These are phyloP conservation scores for Trametopsis cervina DNA, from an alignment of 768 basidiomycete species.

Conservation along the genomic window DNA sequence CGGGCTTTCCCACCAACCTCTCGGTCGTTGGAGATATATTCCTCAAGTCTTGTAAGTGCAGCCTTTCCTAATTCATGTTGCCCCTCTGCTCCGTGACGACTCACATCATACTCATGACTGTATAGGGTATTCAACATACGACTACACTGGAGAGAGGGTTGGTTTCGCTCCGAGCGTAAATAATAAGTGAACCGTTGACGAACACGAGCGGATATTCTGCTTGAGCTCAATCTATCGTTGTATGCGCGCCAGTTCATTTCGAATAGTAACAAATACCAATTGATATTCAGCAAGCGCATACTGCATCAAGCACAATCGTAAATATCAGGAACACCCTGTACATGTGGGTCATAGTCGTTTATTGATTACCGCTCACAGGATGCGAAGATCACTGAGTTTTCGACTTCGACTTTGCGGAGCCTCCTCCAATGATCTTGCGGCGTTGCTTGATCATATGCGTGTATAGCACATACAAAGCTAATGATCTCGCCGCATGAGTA, in stretches of 20 bases:
- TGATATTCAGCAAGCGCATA: no score
- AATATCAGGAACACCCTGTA: no score
- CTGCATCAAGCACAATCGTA: no score
- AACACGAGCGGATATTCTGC: neutral
- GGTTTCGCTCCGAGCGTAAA: conserved; percentile 54
- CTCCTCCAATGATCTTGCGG: conserved; percentile 32
- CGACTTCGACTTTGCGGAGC: conserved; percentile 30
- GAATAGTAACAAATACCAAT: no score
- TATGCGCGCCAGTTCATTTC: no score
- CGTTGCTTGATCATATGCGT: conserved; percentile 55
- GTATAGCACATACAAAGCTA: conserved; percentile 49
- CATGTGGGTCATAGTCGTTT: no score
- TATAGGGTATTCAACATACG: conserved; percentile 55
- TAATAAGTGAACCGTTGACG: conserved; percentile 22
- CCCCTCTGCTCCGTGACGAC: neutral
- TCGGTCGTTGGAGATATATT: conserved; percentile 61
- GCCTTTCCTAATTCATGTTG: conserved; percentile 2
- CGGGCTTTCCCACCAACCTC: conserved; percentile 42
- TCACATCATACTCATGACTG: neutral
- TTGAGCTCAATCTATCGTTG: neutral
- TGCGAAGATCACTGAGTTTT: no score
- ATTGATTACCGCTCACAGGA: no score
- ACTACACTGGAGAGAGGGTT: conserved; percentile 48
- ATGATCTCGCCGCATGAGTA: neutral
- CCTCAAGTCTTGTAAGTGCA: conserved; percentile 54